Base-by-base conservation (phyloP, 148 eudicot genomes). In the Rheum nobile region DNA sequence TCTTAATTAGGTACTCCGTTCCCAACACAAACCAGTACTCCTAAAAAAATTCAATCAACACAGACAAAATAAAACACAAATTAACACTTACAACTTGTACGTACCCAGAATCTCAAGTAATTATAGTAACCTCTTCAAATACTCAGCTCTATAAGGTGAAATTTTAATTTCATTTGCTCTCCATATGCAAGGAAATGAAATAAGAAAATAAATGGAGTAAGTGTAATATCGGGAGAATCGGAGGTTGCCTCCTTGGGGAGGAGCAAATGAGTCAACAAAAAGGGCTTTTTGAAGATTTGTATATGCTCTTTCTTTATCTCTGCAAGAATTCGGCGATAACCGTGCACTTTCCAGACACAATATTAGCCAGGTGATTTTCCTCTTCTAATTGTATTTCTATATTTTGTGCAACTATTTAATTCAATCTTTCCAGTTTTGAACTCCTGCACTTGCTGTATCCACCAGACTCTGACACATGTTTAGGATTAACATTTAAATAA, bases 291-390 rank as follows among this genome's bases (percentile, higher is more conserved):
- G 21, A 14, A 13, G 39, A 65, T 16, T 26, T 26, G 14, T 57
- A 24, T 57, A 12, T 57, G 14, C 13, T 2, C 28, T 22, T 26
- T 71, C 29, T 39, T 22, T 71, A 24, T 39, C 50, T 43, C 55
- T 71, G 73, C 54, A 44, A 71, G 55, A 71, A 71, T 71, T 71
- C 44, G 72, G 72, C 29, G 72, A 70, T 39, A 70, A 70, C 48
- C 39, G 72, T 35, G 72, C 72, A 19, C 26, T 41, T 10, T 57
- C 34, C 41, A 65, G 70, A 65, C 35, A 70, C 52, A 67, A 41
- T 19, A 71, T 28, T 71, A 41, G 21, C 48, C 72, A 71, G 74
- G 74, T 44, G 52, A 39, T 71, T 71, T 71, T 71, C 21, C 31
- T 71, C 26, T 71, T n/a, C n/a, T n/a, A n/a, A n/a, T n/a, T n/a